A percentile compares a stretch with the other conserved stretches of the same genome.
These are phyloP conservation scores for Chlorella ohadii DNA, from an alignment of 139 green algal species.

Conservation along the genomic window DNA sequence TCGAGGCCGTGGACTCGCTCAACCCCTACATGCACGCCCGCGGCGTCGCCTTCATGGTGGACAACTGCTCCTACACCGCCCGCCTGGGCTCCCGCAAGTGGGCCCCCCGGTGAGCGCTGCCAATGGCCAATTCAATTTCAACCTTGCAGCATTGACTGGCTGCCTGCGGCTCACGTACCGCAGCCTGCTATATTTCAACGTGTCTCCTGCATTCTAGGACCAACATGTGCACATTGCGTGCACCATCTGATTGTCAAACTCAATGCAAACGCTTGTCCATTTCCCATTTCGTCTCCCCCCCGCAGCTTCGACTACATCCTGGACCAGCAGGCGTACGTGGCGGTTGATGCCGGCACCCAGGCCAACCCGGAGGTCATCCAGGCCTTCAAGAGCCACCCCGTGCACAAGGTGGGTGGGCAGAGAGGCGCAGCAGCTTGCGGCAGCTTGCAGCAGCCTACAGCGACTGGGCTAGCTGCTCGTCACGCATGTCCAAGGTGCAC, in stretches of 20 bases:
- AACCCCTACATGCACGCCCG: slow-evolving; percentile 99
- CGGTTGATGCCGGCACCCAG: slow-evolving; percentile 71
- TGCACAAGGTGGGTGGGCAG: slow-evolving; percentile 49
- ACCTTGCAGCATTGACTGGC: too few species aligned
- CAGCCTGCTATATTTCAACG: too few species aligned
- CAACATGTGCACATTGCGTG: too few species aligned
- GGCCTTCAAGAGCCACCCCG: slow-evolving; percentile 59
- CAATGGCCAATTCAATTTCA: too few species aligned
- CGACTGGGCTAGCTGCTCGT: too few species aligned
- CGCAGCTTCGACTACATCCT: slow-evolving; percentile 97
- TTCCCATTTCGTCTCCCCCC: background rate
- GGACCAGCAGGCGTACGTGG: slow-evolving; percentile 90
- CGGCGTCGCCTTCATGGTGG: slow-evolving; percentile 99
- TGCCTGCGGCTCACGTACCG: too few species aligned
- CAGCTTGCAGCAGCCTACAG: too few species aligned
- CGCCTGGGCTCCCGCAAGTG: slow-evolving; percentile 98
- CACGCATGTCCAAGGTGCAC: too few species aligned
- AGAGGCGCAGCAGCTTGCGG: too few species aligned
- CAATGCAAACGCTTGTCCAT: too few species aligned
- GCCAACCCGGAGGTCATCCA: slow-evolving; percentile 69
- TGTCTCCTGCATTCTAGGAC: too few species aligned
- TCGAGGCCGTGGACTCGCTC: slow-evolving; percentile 94
- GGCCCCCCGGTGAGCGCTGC: slow-evolving; percentile 74
- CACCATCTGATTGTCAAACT: background rate
- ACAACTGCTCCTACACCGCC: slow-evolving; percentile 99